Conservation (phyloP, 768 basidiomycete species). For the Lactarius sanguifluus region DNA sequence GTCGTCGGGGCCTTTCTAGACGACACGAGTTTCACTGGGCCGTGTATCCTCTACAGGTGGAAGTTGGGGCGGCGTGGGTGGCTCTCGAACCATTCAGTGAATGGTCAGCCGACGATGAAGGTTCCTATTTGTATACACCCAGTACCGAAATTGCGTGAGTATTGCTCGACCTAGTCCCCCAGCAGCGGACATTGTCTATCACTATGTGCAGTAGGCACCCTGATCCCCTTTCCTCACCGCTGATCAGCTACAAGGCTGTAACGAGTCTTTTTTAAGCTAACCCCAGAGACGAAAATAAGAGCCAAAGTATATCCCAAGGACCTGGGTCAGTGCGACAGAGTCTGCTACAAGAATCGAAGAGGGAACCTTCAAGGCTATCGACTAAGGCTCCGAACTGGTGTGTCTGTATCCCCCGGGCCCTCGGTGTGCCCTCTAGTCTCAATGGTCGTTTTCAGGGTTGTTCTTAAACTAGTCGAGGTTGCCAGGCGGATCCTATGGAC, state of each 20-base stretch:
- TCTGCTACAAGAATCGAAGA: conserved; percentile 72
- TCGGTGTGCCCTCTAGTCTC: background rate
- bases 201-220: conserved; percentile 1
- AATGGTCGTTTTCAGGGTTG: conserved; percentile 59
- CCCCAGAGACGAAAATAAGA: conserved; percentile 67
- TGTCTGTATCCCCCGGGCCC: conserved; percentile 29
- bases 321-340: conserved; percentile 78
- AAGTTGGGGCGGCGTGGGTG: conserved; percentile 95
- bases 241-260: conserved; percentile 16
- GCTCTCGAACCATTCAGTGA: too few species aligned
- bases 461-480: conserved; percentile 80
- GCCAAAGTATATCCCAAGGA: conserved; percentile 51
- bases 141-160: conserved; percentile 69
- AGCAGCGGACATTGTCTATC: background rate
- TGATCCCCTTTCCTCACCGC: too few species aligned
- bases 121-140: too few species aligned
- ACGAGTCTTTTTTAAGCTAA: conserved; percentile 68
- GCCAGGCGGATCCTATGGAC: conserved; percentile 90
- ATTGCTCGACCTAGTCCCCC: background rate
- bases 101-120: conserved; percentile 57
- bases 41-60: conserved; percentile 89
- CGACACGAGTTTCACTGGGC: conserved; percentile 93
- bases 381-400: conserved; percentile 95
- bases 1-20: conserved; percentile 90
- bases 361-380: conserved; percentile 65